Percentiles rank a stretch among this genome's conserved stretches.
These are phyloP conservation scores for Boletus fagicola DNA, from an alignment of 768 basidiomycete species.

Conservation along the genomic window DNA sequence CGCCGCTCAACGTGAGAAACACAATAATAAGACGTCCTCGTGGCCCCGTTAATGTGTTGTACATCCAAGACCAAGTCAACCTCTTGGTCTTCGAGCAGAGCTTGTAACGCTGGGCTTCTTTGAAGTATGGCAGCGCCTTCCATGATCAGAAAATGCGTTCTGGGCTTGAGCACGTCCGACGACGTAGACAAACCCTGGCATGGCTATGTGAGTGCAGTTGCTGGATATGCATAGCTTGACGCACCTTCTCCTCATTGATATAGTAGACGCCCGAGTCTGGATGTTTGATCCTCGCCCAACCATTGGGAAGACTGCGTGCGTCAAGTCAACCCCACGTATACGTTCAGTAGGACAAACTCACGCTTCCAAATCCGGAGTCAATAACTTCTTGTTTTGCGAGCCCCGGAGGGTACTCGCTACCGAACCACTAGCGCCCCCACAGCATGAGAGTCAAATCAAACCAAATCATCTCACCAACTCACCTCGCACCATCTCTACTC, in stretches of 20 bases:
- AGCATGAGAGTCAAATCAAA: not conserved
- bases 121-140: conserved; percentile 13
- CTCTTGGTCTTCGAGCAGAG: conserved; percentile 9
- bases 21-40: conserved; percentile 25
- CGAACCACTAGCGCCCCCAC: not conserved
- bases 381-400: conserved; percentile 1
- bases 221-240: not conserved
- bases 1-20: conserved; percentile 28
- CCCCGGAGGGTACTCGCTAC: conserved; percentile 21
- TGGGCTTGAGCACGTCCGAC: conserved; percentile 9
- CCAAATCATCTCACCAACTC: not conserved
- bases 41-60: not conserved
- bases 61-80: conserved; percentile 21
- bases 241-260: conserved; percentile 32
- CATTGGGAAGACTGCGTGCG: conserved; percentile 13
- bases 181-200: conserved; percentile 14
- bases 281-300: conserved; percentile 31
- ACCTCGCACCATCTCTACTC: conserved; percentile 7
- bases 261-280: conserved; percentile 36
- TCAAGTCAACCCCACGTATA: not conserved
- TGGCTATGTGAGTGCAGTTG: not conserved
- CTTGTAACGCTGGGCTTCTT: conserved; percentile 2
- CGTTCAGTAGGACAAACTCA: conserved; percentile 4
- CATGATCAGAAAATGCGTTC: conserved; percentile 6
- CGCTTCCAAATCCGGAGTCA: not conserved